Conservation (phyloP, 2,329 filamentous ascomycete species). For the Penicillium capsulatum region DNA sequence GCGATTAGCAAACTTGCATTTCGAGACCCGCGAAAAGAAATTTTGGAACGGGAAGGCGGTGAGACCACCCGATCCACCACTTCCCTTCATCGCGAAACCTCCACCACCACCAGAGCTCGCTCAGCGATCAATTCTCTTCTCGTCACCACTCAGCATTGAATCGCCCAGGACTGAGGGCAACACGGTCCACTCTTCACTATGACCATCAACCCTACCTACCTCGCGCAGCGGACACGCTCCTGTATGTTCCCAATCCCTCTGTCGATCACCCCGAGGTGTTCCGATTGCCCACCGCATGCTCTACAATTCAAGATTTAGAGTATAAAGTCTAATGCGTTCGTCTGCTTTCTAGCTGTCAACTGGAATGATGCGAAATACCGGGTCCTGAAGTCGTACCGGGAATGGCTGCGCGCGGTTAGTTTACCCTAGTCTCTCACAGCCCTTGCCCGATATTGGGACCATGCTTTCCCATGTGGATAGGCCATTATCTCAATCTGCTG, state of each 20-base stretch:
- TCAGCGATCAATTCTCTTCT: slow-evolving; percentile 19
- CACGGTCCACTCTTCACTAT: slow-evolving; percentile 47
- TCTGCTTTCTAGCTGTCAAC: slow-evolving; percentile 63
- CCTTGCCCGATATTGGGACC: too few relatives aligned
- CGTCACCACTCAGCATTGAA: slow-evolving; percentile 17
- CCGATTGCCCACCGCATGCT: slow-evolving; percentile 16
- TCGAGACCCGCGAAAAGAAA: slow-evolving; percentile 19
- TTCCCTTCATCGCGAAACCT: slow-evolving; percentile 23
- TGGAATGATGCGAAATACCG: slow-evolving; percentile 83
- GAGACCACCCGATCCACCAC: slow-evolving; percentile 19
- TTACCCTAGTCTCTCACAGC: slow-evolving; percentile 13
- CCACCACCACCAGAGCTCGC: slow-evolving; percentile 25
- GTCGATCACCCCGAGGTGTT: slow-evolving; percentile 14
- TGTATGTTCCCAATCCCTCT: slow-evolving; percentile 53
- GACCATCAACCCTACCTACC: slow-evolving; percentile 90
- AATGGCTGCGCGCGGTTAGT: slow-evolving; percentile 95
- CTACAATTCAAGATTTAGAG: slow-evolving; percentile 12
- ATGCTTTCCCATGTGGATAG: too few relatives aligned
- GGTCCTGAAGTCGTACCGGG: slow-evolving; percentile 84
- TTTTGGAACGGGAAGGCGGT: slow-evolving; percentile 40
- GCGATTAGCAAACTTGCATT: slow-evolving; percentile 15
- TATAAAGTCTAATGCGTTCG: slow-evolving; percentile 22
- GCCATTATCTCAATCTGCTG: too few relatives aligned
- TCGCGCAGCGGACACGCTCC: slow-evolving; percentile 73
- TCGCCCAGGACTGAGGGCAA: slow-evolving; percentile 19